Evolutionary conservation across 2,329 filamentous ascomycete species (phyloP), one percentile per base, ranked within the genome.

Genomic region (Trichophyton rubrum): DNA sequence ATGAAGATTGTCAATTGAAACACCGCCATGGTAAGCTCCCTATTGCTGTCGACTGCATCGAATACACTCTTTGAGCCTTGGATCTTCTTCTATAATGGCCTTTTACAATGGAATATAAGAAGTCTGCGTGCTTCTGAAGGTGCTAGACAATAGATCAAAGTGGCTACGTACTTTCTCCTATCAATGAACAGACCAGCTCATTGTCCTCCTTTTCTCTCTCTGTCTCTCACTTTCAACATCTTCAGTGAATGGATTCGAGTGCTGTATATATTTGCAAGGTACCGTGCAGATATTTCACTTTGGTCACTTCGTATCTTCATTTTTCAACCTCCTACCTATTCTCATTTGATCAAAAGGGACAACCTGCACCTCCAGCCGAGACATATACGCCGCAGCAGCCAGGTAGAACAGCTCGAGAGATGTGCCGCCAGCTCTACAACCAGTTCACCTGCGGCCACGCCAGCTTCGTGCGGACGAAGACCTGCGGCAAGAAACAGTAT

Each of bases 361-460:
- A 38, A 7, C 40, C n/a, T 17, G 6, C 15, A 43, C 40, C 15
- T 43, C 40, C 5, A 6, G 7, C 40, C 40, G n/a, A 43, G 40
- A 43, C 40, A 43, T 13, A 11, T 13, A 38, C 33, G 33, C 33
- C 33, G 9, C 9, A 2, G 33, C 33, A 38, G 33, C 27, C 33
- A 11, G 33, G 24, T 7, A 30, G 33, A 38, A 9, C 33, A 38
- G 11, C 33, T 11, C 9, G 33, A 38, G 13, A 38, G 13, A 64
- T 64, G 62, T 64, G 63, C 51, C 56, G 41, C 20, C 63, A 64
- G 45, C 17, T 62, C 27, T 64, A 64, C 56, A 63, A 63, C 30
- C 8, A 58, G n/a, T 60, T 63, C 24, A 55, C 62, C 30, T 64
- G 63, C 56, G 61, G 58, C 41, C 63, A 64, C 57, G 17, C 60